A percentile compares a stretch with the other conserved stretches of the same genome.
Conservation (phyloP, 176 grass and related monocot species). For the Triticum turgidum region DNA sequence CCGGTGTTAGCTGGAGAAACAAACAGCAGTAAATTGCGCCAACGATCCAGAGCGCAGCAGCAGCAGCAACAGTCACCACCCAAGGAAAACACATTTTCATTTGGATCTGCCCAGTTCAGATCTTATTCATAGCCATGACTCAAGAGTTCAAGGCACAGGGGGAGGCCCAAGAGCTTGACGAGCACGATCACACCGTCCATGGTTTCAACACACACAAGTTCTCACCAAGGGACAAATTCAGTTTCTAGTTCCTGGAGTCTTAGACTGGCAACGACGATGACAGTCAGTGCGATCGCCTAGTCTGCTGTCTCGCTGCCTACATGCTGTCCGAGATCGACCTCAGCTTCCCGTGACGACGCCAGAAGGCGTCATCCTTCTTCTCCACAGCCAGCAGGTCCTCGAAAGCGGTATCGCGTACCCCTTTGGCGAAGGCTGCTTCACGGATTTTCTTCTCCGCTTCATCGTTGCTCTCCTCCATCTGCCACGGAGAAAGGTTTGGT, state of each 20-base stretch:
- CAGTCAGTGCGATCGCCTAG: background rate
- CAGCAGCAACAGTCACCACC: background rate
- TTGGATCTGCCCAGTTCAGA: background rate
- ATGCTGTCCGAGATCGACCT: slow-evolving; percentile 50
- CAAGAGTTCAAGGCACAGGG: background rate
- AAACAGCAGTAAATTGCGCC: background rate
- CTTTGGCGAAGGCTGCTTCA: slow-evolving; percentile 18
- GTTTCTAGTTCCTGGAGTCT: background rate
- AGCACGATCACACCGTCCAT: background rate
- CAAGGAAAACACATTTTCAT: background rate
- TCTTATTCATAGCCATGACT: background rate
- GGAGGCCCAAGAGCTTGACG: background rate
- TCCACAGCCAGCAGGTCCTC: slow-evolving; percentile 89
- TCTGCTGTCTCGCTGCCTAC: slow-evolving; percentile 1
- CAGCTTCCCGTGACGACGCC: slow-evolving; percentile 69
- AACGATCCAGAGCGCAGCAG: background rate
- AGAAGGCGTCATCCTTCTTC: slow-evolving; percentile 86
- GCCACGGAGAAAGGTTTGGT: slow-evolving; percentile 5
- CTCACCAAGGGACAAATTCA: background rate
- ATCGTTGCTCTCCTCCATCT: slow-evolving; percentile 61
- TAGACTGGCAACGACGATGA: background rate
- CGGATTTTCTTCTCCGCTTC: slow-evolving; percentile 32
- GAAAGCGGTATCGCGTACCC: slow-evolving; percentile 69
- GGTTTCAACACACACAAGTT: background rate
- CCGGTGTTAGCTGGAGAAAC: background rate